Evolutionary conservation across 305 asterid species (phyloP).

Genomic region (Salvia sclarea): DNA sequence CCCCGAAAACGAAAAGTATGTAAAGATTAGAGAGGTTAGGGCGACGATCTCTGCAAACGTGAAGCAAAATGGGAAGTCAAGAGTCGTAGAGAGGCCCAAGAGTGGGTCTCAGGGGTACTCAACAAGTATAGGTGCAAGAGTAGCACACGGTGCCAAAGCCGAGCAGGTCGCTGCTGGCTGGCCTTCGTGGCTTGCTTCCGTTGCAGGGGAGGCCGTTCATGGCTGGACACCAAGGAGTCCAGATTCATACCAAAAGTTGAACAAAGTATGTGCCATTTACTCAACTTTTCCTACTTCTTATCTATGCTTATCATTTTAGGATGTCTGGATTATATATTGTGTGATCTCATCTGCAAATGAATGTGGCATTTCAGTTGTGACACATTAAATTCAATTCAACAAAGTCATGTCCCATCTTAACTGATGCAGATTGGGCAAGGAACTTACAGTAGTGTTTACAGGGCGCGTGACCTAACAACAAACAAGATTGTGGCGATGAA

Average conservation of each 20-base stretch:
- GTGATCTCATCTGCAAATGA: too few species aligned
- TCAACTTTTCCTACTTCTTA: not conserved
- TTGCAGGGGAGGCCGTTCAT: slow-evolving; percentile 79
- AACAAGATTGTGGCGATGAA: slow-evolving; percentile 78
- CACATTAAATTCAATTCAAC: not conserved
- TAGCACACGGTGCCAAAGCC: slow-evolving; percentile 41
- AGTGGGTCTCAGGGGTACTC: slow-evolving; percentile 54
- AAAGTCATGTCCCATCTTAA: slow-evolving; percentile 9
- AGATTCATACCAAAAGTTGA: slow-evolving; percentile 62
- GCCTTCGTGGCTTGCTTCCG: slow-evolving; percentile 85
- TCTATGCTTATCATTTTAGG: not conserved
- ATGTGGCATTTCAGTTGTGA: not conserved
- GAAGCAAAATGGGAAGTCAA: slow-evolving; percentile 48
- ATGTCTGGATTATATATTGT: too few species aligned
- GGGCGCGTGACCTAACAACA: slow-evolving; percentile 59
- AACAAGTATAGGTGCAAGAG: slow-evolving; percentile 49
- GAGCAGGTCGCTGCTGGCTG: slow-evolving; percentile 76
- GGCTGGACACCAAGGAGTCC: slow-evolving; percentile 85
- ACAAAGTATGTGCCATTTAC: slow-evolving; percentile 50
- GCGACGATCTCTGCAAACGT: too few species aligned
- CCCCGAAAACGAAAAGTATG: slow-evolving; percentile 36
- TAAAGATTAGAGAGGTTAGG: slow-evolving; percentile 43
- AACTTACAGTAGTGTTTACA: slow-evolving; percentile 82
- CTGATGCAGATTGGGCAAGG: slow-evolving; percentile 89
- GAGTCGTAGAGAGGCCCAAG: slow-evolving; percentile 64